Evolutionary conservation across 1,284 basidiomycete genomes (phyloP), one percentile per base, ranked within the genome.

Genomic region (Ustilago nuda): DNA sequence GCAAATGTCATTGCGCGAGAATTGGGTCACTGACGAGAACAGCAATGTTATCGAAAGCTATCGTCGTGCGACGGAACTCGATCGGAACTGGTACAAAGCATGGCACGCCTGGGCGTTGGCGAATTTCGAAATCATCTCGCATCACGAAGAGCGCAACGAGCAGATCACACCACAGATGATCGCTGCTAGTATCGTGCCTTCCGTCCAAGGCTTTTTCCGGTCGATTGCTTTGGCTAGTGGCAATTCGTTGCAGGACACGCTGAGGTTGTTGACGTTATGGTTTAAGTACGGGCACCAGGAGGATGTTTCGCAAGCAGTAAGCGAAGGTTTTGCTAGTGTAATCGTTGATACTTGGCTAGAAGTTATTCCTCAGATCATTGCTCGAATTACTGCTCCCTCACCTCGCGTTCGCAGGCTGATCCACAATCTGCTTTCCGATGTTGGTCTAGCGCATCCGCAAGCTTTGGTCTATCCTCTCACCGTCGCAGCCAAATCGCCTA

Each of bases 41-140:
- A 82, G 75, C 67, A 82, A 85, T 61, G 84, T 85, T n/a, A 85
- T 85, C 59, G 80, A 92, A 74, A 92, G 94, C 33, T 99, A 97
- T 87, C 89, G 91, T 61, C 89, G 92, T 41, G 94, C 97, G 0
- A 98, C 96, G 2, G 92, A 94, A 84, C 94, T 94, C 73, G 97
- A 99, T 86, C 90, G 92, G 7, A 89, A 89, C 46, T 99, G 96
- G 96, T 98, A 98, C 87, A 98, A 98, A 87, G 97, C 96, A 17
- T 98, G 96, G 96, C 96, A 99, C 86, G 95, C 94, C 0, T 99
- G 95, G 95, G 96, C 97, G 7, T 88, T 99, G 66, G 93, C 95
- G 12, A 98, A 98, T 86, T 97, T 97, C 78, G 94, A 98, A 76
- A 94, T 98, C 71, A 92, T 99, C 67, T 79, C 82, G 60, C 81